Conservation (phyloP, 108 stramenopile genomes). For the Nitzschia inconspicua region DNA sequence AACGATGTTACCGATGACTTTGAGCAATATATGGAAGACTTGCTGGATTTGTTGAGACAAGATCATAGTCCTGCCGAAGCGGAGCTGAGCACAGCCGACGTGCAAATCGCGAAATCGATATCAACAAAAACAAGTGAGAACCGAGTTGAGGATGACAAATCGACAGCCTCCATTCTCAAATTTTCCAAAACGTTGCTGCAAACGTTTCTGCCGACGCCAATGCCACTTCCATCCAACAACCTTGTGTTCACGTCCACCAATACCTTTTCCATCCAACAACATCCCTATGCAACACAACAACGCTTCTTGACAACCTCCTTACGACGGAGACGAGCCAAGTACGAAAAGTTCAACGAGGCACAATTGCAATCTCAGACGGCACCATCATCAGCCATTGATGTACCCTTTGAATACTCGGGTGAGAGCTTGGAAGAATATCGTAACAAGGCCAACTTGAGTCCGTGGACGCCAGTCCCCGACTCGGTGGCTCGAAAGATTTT, state of each 20-base stretch:
- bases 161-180: no score
- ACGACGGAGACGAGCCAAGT: slow-evolving; percentile 15
- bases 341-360: slow-evolving; percentile 29
- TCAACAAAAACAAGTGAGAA: no score
- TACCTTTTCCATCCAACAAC: no score
- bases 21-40: slow-evolving; percentile 78
- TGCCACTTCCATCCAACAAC: no score
- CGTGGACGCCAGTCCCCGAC: slow-evolving; percentile 84
- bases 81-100: no score
- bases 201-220: no score
- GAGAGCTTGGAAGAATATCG: slow-evolving; percentile 51
- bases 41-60: slow-evolving; percentile 44
- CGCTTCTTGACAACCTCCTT: not conserved
- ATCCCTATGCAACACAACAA: not conserved
- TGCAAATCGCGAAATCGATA: no score
- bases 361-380: slow-evolving; percentile 8
- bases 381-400: slow-evolving; percentile 4
- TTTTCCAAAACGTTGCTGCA: no score
- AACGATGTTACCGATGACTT: slow-evolving; percentile 90
- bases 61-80: no score
- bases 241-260: no score
- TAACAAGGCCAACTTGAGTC: slow-evolving; percentile 62
- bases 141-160: no score
- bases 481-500: slow-evolving; percentile 60
- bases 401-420: slow-evolving; percentile 25